Base-by-base conservation (phyloP, 192 early-diverging fungal species). In the Chytriomyces sp. region DNA sequence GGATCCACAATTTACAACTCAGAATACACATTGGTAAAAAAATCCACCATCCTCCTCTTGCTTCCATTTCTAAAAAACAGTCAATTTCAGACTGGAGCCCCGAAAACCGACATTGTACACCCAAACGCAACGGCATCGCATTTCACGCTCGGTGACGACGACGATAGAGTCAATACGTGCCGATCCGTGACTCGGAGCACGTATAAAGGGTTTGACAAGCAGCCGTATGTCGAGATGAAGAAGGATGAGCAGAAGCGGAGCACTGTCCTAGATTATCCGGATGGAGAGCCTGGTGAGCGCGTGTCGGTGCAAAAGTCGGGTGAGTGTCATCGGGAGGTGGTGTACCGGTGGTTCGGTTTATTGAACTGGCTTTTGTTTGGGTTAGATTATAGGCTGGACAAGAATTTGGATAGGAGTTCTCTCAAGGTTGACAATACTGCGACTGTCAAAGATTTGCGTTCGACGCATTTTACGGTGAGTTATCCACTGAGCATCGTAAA, bases 391-490 rank as follows among this genome's bases (percentile, higher is more conserved):
- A 73, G 28, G 9, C 18, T 71, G n/a, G 59, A 60, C 45, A 13
- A 35, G 7, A 23, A 11, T 18, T 69, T 77, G 48, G 57, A 77
- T 20, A 57, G 67, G 57, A 50, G 57, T 23, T n/a, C 64, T 45
- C 26, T 77, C 11, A 69, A 35, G 23, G 76, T 77, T 10, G 76
- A 77, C 45, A 69, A 77, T 35, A 77, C 24, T 16, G 16, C 35
- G 66, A 77, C 76, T 20, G 67, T 77, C 13, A 67, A 69, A 68
- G 76, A 77, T 61, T 46, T 77, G 53, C 68, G 45, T 23, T 53
- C 66, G 13, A 77, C 76, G 2, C 76, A 77, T 61, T 77, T 77
- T 45, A 69, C 76, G 28, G 76, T 77, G 60, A 26, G 67, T 6
- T 16, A 45, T 43, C 6, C 45, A 43, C n/a, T 3, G 26, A n/a